These are phyloP conservation scores for Eucalyptus camaldulensis DNA, from an alignment of 345 rosid genomes.

Conservation along the genomic window DNA sequence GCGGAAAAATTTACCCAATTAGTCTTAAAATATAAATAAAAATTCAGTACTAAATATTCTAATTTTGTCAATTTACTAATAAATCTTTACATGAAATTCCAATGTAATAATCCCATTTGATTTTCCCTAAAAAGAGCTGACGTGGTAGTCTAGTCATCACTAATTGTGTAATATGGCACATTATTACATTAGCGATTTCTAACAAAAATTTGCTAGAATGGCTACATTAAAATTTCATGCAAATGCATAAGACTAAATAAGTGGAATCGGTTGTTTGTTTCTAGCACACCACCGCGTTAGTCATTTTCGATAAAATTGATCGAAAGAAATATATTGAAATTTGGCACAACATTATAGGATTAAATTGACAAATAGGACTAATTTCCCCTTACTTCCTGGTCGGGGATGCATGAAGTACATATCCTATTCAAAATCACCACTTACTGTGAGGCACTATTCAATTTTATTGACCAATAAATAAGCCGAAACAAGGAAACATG, in stretches of 20 bases:
- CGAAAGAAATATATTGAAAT: too few species aligned
- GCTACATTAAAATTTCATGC: too few species aligned
- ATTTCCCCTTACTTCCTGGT: background rate
- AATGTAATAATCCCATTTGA: background rate
- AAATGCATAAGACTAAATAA: too few species aligned
- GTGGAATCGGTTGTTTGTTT: too few species aligned
- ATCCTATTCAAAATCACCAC: background rate
- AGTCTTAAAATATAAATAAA: background rate
- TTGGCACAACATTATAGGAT: too few species aligned
- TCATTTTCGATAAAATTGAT: too few species aligned
- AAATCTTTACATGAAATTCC: background rate
- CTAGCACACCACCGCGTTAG: too few species aligned
- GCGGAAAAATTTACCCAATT: background rate
- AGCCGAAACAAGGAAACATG: background rate
- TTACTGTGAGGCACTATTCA: background rate
- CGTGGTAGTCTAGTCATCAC: too few species aligned
- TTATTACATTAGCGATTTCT: too few species aligned
- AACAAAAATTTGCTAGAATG: too few species aligned
- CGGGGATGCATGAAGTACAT: background rate
- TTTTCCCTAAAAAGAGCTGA: accelerated
- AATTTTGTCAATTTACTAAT: background rate
- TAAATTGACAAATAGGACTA: background rate
- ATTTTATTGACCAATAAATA: background rate
- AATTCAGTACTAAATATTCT: background rate
- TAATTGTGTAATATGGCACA: too few species aligned